phyloP scores from a whole-genome alignment of 2,329 filamentous ascomycete genomes.

The Bisporella sp. region DNA sequence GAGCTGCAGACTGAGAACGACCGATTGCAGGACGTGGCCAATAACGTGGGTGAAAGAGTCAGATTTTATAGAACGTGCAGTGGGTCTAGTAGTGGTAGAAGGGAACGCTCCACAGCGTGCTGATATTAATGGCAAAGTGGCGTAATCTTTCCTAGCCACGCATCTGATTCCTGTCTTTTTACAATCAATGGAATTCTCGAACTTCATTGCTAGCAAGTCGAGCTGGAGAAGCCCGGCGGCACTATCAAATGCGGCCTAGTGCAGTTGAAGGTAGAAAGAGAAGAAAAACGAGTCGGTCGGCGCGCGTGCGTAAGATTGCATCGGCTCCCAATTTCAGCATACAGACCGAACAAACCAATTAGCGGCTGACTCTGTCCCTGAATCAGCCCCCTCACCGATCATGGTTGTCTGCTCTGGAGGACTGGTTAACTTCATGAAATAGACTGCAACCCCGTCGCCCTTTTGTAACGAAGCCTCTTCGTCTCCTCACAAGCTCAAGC shows the following conservation, averaged over 20 bases:
- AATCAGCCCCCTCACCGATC: constrained; percentile 8
- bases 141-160: constrained; percentile 13
- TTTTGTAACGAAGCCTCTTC: constrained; percentile 13
- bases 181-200: too few species aligned
- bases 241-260: too few species aligned
- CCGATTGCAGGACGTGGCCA: constrained; percentile 26
- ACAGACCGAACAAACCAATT: constrained; percentile 21
- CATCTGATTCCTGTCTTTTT: too few species aligned
- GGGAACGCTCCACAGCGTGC: constrained; percentile 11
- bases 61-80: constrained; percentile 25
- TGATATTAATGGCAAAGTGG: constrained; percentile 15
- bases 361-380: constrained; percentile 14
- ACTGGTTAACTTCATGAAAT: constrained; percentile 14
- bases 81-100: constrained; percentile 13
- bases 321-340: constrained; percentile 18
- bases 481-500: constrained; percentile 10
- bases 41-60: constrained; percentile 25
- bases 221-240: too few species aligned
- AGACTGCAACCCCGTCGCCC: constrained; percentile 9
- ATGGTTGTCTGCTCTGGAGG: constrained; percentile 13
- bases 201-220: too few species aligned
- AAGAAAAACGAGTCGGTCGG: constrained; percentile 8
- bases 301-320: constrained; percentile 20
- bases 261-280: too few species aligned
- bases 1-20: constrained; percentile 27